A percentile compares a stretch with the other conserved stretches of the same genome.
These are phyloP conservation scores for Heliophila coronopifolia DNA, from an alignment of 441 rosid genomes.

Conservation along the genomic window DNA sequence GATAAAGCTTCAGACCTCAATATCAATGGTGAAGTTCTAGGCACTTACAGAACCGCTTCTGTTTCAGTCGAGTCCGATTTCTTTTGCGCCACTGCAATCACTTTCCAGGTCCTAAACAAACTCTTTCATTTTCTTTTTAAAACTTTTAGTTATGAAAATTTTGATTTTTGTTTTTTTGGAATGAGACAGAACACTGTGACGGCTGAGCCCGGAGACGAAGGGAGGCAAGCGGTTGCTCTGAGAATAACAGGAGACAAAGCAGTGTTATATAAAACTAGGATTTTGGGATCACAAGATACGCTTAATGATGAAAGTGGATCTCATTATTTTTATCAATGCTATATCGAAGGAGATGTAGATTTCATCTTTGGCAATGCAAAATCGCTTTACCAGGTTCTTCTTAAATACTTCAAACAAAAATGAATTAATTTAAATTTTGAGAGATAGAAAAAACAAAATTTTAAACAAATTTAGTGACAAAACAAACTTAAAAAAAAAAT, in stretches of 20 bases:
- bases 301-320: conserved; percentile 75
- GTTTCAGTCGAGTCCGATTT: conserved; percentile 64
- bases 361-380: conserved; percentile 78
- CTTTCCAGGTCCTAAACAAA: conserved; percentile 53
- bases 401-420: too few species aligned
- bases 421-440: not conserved
- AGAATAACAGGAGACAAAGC: conserved; percentile 67
- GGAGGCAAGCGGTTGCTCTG: conserved; percentile 88
- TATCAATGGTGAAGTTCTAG: conserved; percentile 43
- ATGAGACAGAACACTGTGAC: conserved; percentile 67
- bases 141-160: not conserved
- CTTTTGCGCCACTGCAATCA: conserved; percentile 73
- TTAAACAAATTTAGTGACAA: too few species aligned
- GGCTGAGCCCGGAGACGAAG: conserved; percentile 54
- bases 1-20: conserved; percentile 67
- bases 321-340: conserved; percentile 68
- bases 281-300: conserved; percentile 85
- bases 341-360: conserved; percentile 80
- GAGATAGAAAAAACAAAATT: too few species aligned
- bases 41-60: conserved; percentile 74
- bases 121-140: not conserved
- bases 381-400: conserved; percentile 77
- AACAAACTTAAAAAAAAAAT: too few species aligned
- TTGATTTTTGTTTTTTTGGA: not conserved
- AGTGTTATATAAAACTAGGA: conserved; percentile 58